phyloP scores from a whole-genome alignment of 768 basidiomycete species.

The Nidularia pulvinata region DNA sequence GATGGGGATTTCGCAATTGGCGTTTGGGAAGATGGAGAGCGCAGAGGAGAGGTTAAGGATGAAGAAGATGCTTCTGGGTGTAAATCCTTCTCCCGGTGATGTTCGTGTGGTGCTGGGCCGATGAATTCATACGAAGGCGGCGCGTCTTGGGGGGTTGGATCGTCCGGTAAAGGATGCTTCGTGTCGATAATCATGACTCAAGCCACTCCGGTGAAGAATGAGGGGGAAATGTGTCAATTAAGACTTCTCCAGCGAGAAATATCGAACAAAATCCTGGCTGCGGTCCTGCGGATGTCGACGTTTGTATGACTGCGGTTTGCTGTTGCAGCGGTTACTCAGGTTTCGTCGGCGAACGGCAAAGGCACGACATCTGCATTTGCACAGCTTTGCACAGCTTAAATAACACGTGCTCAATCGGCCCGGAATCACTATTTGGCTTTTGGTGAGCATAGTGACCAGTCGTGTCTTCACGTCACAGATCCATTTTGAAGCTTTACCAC shows the following conservation, averaged over 20 bases:
- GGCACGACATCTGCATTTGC: background rate
- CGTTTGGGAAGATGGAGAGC: constrained; percentile 9
- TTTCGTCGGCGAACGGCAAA: too few relatives aligned
- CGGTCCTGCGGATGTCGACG: too few relatives aligned
- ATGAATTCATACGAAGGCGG: constrained; percentile 37
- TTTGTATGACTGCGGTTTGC: too few relatives aligned
- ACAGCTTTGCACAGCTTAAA: background rate
- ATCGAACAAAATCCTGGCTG: too few relatives aligned
- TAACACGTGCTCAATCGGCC: background rate
- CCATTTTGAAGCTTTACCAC: background rate
- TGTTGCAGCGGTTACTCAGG: too few relatives aligned
- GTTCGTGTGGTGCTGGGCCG: background rate
- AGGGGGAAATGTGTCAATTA: too few relatives aligned
- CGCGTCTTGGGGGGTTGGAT: constrained; percentile 31
- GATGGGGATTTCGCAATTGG: constrained; percentile 3
- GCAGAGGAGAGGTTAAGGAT: constrained; percentile 8
- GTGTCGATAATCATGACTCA: constrained; percentile 19
- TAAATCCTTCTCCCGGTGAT: constrained; percentile 5
- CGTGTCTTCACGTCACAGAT: background rate
- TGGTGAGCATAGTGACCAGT: background rate
- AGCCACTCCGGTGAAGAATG: too few relatives aligned
- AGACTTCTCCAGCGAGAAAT: too few relatives aligned
- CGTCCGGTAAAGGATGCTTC: constrained; percentile 33
- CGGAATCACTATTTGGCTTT: background rate
- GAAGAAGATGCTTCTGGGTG: background rate